phyloP scores from a whole-genome alignment of 345 rosid species.

The Gossypium turneri region DNA sequence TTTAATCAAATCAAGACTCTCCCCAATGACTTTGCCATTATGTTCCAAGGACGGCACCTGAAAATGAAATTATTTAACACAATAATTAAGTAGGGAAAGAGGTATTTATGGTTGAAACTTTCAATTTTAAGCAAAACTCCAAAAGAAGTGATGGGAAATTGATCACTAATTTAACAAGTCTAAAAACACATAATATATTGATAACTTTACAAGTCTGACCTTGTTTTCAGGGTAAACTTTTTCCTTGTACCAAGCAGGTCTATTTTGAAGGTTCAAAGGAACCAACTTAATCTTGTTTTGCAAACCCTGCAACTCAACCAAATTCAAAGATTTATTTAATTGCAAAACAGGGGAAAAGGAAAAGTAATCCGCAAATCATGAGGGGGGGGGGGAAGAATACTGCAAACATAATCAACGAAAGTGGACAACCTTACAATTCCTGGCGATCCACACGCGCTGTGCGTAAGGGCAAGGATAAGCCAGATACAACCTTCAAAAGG shows the following conservation, averaged over 20 bases:
- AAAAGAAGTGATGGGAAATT: neutral
- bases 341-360: neutral
- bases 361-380: neutral
- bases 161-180: neutral
- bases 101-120: too few species aligned
- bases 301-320: conserved; percentile 48
- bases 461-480: conserved; percentile 63
- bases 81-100: too few species aligned
- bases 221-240: conserved; percentile 75
- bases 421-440: conserved; percentile 63
- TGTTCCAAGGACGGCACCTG: conserved; percentile 94
- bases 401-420: neutral
- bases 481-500: conserved; percentile 55
- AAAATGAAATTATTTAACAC: neutral
- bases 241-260: conserved; percentile 88
- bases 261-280: conserved; percentile 65
- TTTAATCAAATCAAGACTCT: conserved; percentile 77
- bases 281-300: conserved; percentile 77
- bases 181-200: neutral
- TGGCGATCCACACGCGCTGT: conserved; percentile 92
- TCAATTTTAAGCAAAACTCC: neutral
- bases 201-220: conserved; percentile 36
- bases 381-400: too few species aligned
- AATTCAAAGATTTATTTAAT: neutral
- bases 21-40: conserved; percentile 76